A percentile compares a stretch with the other conserved stretches of the same genome.
Conservation (phyloP, 2,329 filamentous ascomycete species). For the Nemania bipapillata region DNA sequence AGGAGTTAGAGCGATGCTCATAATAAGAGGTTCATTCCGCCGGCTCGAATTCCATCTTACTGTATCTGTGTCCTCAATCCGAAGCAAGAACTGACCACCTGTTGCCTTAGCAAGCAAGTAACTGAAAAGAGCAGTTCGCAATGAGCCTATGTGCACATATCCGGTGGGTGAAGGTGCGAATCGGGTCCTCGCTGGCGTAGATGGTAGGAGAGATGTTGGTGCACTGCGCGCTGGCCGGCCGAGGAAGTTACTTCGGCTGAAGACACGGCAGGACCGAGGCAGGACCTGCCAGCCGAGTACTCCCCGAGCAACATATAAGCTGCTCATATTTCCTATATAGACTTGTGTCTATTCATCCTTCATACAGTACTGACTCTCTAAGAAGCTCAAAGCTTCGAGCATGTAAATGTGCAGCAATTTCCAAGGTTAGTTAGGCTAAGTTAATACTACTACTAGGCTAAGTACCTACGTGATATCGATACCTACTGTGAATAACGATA, state of each 20-base stretch:
- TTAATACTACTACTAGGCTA: too few species aligned
- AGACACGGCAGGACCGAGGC: conserved; percentile 37
- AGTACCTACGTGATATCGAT: too few species aligned
- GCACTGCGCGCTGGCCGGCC: conserved; percentile 40
- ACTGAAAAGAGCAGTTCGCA: conserved; percentile 95
- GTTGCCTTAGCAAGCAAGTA: conserved; percentile 90
- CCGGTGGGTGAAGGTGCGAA: conserved; percentile 97
- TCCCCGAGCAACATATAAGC: conserved; percentile 41
- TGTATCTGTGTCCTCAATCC: conserved; percentile 95
- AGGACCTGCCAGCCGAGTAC: conserved; percentile 39
- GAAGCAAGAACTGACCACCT: conserved; percentile 86
- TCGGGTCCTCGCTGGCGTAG: conserved; percentile 75
- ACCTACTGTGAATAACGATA: background rate
- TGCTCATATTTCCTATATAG: conserved; percentile 40
- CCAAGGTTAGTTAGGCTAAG: too few species aligned
- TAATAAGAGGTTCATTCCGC: background rate
- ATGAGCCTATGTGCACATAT: conserved; percentile 88
- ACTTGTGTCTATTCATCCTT: conserved; percentile 26
- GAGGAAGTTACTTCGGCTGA: conserved; percentile 47
- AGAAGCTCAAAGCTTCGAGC: background rate
- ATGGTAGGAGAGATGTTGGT: conserved; percentile 56
- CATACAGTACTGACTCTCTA: background rate
- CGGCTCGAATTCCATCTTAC: conserved; percentile 58
- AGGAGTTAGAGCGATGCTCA: conserved; percentile 21
- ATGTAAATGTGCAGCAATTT: conserved; percentile 3